Evolutionary conservation across 108 stramenopile species (phyloP), one percentile per base, ranked within the genome.

Genomic region (Tribonema minus): DNA sequence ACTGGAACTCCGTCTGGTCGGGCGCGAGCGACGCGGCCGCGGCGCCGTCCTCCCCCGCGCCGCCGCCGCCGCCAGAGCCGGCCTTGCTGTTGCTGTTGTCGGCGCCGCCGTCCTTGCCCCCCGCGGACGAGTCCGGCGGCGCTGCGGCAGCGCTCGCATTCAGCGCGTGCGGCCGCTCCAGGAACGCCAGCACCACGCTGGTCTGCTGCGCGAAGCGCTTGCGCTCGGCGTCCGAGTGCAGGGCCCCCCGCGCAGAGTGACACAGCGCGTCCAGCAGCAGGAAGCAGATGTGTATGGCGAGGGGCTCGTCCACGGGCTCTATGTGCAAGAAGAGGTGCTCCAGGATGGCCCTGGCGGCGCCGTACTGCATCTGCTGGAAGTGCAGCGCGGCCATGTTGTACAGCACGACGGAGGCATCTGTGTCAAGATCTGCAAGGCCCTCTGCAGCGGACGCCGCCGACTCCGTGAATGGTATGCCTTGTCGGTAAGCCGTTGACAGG

Each of bases 281-380:
- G 70, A 76, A 76, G 75, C 75, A 76, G 46, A 83, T 67, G 31
- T 76, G 75, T 46, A 83, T 68, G 32, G 75, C 82, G 37, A 77
- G 68, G 5, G 38, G 31, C 1, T 83, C 82, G 25, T 76, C 75
- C 41, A 76, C 36, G 29, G 71, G 72, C 61, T 76, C 82, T 28
- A 82, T 82, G 61, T 68, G 67, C 25, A 64, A 35, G 61, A 75
- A 82, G 7, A 82, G 61, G 37, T 58, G 38, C 61, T 82, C 67
- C 41, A 82, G 67, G 25, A 82, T 75, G 7, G 73, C 60, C 39
- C 67, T 65, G 0, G 82, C 72, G 1, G 74, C 74, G 0, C 82
- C 74, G 40, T 82, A 82, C 61, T 82, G 82, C 82, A 74, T 82
- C 59, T 76, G 58, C 63, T 76, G 73, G 67, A 82, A 82, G 61